Evolutionary conservation across 768 basidiomycete genomes (phyloP).

Genomic region (Tricholoma saponaceum): DNA sequence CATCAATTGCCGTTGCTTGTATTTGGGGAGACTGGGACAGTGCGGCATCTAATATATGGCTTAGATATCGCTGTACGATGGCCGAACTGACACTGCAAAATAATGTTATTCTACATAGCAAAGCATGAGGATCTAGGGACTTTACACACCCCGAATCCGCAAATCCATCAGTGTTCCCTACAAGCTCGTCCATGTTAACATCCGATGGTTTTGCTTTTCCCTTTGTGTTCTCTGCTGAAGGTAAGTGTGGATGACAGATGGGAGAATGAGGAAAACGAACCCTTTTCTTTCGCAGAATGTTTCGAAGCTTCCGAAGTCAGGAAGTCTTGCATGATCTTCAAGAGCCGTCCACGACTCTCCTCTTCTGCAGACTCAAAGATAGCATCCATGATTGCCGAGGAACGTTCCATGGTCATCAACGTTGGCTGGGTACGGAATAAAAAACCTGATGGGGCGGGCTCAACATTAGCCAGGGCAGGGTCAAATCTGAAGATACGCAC

Average conservation of each 20-base stretch:
- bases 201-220: conserved; percentile 39
- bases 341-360: conserved; percentile 66
- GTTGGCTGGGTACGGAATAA: conserved; percentile 90
- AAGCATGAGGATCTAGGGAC: not conserved
- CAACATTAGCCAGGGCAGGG: not conserved
- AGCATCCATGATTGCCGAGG: conserved; percentile 82
- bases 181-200: conserved; percentile 89
- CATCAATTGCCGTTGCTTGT: conserved; percentile 83
- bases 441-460: conserved; percentile 52
- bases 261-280: conserved; percentile 23
- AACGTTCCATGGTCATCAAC: conserved; percentile 79
- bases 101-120: not conserved
- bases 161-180: conserved; percentile 93
- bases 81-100: conserved; percentile 82
- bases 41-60: conserved; percentile 76
- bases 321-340: conserved; percentile 92
- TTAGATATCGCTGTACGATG: conserved; percentile 88
- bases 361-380: conserved; percentile 76
- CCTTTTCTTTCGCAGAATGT: conserved; percentile 68
- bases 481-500: conserved; percentile 33
- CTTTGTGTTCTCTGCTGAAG: conserved; percentile 35
- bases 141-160: conserved; percentile 88
- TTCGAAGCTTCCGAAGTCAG: conserved; percentile 79
- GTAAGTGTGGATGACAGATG: conserved; percentile 1
- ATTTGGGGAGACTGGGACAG: conserved; percentile 66